Conservation (phyloP, 805 yeast genomes). For the Ogataea degrootiae region DNA sequence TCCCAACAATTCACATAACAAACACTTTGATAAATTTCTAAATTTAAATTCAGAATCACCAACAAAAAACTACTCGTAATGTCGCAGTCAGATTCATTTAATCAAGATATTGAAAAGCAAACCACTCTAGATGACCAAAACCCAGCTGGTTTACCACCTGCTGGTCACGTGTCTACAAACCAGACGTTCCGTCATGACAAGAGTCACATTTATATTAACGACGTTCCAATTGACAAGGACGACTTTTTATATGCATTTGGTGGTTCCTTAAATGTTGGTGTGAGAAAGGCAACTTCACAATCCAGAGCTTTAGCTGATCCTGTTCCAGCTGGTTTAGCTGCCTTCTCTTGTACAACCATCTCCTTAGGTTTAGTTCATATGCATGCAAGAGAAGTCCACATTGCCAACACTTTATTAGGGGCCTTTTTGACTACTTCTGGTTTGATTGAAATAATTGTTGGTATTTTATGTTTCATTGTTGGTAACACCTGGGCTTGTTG, state of each 20-base stretch:
- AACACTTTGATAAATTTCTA: background rate
- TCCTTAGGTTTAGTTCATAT: constrained; percentile 42
- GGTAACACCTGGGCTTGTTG: constrained; percentile 57
- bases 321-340: constrained; percentile 50
- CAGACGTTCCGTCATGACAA: constrained; percentile 36
- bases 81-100: constrained; percentile 20
- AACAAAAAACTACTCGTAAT: constrained; percentile 4
- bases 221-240: constrained; percentile 39
- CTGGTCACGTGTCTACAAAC: constrained; percentile 6
- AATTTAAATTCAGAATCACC: background rate
- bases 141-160: background rate
- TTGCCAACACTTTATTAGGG: constrained; percentile 40
- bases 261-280: constrained; percentile 46
- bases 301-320: constrained; percentile 37
- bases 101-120: constrained; percentile 26
- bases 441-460: constrained; percentile 43
- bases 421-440: constrained; percentile 48
- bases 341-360: constrained; percentile 43
- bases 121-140: constrained; percentile 9
- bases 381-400: constrained; percentile 42
- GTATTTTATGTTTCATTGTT: constrained; percentile 44
- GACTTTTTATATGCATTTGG: constrained; percentile 65
- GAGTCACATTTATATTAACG: constrained; percentile 38
- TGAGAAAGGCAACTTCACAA: constrained; percentile 24
- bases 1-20: too few relatives aligned